phyloP scores from a whole-genome alignment of 2,329 filamentous ascomycete species.

The Cladosporium sp. region DNA sequence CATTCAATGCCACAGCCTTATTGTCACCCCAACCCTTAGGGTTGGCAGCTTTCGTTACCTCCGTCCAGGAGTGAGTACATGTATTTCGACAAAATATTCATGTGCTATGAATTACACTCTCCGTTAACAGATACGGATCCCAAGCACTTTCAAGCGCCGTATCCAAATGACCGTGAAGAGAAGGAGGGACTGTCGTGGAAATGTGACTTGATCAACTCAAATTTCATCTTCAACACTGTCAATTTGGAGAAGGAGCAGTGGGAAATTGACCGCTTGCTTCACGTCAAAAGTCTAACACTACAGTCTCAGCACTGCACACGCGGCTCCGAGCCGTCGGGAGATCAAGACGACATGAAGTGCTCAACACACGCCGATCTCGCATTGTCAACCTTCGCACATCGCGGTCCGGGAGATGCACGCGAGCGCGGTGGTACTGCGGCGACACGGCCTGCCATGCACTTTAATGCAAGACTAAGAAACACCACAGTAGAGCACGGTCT shows the following conservation, averaged over 20 bases:
- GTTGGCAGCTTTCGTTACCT: background rate
- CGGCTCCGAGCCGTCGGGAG: background rate
- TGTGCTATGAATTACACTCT: background rate
- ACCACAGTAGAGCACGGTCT: conserved; percentile 8
- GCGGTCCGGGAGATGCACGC: background rate
- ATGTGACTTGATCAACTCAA: background rate
- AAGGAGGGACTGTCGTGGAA: too few relatives aligned
- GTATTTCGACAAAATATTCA: background rate
- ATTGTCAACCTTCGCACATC: background rate
- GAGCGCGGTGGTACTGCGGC: conserved; percentile 14
- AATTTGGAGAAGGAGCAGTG: background rate
- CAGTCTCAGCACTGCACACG: background rate
- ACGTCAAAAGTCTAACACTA: background rate
- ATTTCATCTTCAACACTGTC: background rate
- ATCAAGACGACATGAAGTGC: background rate
- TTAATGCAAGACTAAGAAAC: conserved; percentile 9
- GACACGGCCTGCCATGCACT: conserved; percentile 13
- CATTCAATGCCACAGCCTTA: background rate
- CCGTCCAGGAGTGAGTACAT: background rate
- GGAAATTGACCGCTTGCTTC: background rate
- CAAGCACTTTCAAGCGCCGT: too few relatives aligned
- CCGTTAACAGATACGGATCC: background rate
- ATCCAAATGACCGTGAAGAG: too few relatives aligned
- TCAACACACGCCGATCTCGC: background rate
- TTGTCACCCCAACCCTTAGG: background rate